Evolutionary conservation across 2,329 filamentous ascomycete genomes (phyloP), one percentile per base, ranked within the genome.

Genomic region (Paraphaeosphaeria minitans): DNA sequence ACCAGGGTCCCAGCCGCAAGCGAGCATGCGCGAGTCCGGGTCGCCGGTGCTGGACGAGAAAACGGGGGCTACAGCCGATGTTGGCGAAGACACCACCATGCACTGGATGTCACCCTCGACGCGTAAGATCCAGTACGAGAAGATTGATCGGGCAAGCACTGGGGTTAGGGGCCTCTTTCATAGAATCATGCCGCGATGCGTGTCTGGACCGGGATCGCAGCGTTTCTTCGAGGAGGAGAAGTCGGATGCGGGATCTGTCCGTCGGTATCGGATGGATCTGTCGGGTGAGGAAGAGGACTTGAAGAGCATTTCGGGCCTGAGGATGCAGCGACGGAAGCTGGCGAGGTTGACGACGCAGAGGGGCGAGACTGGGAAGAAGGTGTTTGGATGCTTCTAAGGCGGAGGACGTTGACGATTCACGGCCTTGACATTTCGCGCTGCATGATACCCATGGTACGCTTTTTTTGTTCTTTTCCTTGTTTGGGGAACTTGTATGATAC

Each of bases 101-200:
- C 71, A 77, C 49, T 78, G 75, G 75, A 77, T 67, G 13, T 77
- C 75, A 4, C 71, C 72, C 0, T 67, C 65, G 60, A 76, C 75
- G 9, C 67, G 75, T 10, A 62, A 62, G 39, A 68, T 66, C 21
- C 70, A 78, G 54, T 78, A 78, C 58, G 71, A 72, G 22, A 65
- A 72, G 35, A 78, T 78, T 57, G 75, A 77, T 57, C 66, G 63
- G 21, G 71, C 72, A n/a, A 73, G 75, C 53, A 73, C 60, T n/a
- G 76, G 76, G 1, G n/a, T 77, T 1, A 67, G 75, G 8, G 74
- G 75, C 0, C 56, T 77, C 12, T 47, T 75, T 33, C 65, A 71
- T 16, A 69, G 63, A 54, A 53, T 74, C n/a, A 63, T 73, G 13
- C 75, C 75, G 1, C 63, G 70, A 55, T 75, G 71, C 50, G 68